Conservation (phyloP, 1,284 basidiomycete genomes). For the Puccinia coronata region DNA sequence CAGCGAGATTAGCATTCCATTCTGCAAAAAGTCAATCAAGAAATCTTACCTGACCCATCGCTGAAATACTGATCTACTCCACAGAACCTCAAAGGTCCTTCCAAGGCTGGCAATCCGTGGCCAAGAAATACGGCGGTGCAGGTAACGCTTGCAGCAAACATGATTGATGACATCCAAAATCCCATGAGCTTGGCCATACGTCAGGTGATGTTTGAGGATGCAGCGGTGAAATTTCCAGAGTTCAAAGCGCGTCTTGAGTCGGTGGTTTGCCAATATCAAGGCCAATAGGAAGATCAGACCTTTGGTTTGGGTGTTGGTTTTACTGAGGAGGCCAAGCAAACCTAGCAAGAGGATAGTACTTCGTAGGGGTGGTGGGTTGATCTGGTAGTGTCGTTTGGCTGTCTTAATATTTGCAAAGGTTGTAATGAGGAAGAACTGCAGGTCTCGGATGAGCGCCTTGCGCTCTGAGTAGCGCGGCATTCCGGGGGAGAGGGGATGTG, state of each 20-base stretch:
- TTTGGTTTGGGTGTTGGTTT: too few species aligned
- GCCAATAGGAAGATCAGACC: too few species aligned
- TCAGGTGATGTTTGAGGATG: background rate
- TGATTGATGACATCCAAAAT: background rate
- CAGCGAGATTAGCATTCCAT: background rate
- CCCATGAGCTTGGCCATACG: background rate
- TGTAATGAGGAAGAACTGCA: background rate
- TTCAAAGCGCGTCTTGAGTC: background rate
- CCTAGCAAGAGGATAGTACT: background rate
- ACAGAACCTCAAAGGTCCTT: background rate
- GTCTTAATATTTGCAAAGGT: background rate
- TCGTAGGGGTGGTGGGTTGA: background rate
- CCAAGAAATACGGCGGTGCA: background rate
- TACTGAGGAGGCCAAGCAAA: background rate
- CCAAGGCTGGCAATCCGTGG: background rate
- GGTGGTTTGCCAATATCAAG: too few species aligned
- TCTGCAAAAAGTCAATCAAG: background rate
- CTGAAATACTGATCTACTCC: background rate
- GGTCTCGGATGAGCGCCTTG: background rate
- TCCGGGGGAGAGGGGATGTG: background rate
- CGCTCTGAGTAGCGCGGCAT: background rate
- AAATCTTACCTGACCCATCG: background rate
- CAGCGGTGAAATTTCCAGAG: background rate
- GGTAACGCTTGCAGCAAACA: background rate
- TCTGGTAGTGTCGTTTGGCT: background rate